These are phyloP conservation scores for Aspergillus nomiae DNA, from an alignment of 2,329 filamentous ascomycete species.

Conservation along the genomic window DNA sequence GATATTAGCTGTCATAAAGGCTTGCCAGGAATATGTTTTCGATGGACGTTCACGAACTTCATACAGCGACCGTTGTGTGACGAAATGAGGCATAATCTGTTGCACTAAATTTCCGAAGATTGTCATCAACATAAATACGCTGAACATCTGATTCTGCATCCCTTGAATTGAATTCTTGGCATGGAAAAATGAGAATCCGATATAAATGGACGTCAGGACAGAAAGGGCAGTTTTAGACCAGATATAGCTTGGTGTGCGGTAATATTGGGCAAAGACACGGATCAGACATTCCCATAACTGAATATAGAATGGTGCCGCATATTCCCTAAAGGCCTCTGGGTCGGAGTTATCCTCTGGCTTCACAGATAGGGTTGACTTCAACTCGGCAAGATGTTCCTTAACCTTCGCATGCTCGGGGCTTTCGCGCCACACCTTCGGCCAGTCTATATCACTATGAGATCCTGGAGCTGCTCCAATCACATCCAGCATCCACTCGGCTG, in stretches of 20 bases:
- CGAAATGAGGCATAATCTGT: constrained; percentile 61
- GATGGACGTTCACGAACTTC: constrained; percentile 62
- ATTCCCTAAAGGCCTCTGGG: constrained; percentile 68
- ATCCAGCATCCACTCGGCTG: constrained; percentile 73
- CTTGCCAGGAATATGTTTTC: constrained; percentile 74
- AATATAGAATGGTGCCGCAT: constrained; percentile 70
- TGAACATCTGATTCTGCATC: constrained; percentile 86
- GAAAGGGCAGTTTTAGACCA: constrained; percentile 77
- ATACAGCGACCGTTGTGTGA: constrained; percentile 59
- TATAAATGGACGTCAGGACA: constrained; percentile 67
- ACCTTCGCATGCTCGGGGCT: constrained; percentile 59
- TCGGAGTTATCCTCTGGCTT: constrained; percentile 45
- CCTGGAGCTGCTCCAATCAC: constrained; percentile 63
- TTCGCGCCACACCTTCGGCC: constrained; percentile 64
- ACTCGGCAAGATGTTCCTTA: constrained; percentile 56
- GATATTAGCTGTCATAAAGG: constrained; percentile 70
- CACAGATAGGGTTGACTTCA: constrained; percentile 44
- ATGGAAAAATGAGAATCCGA: constrained; percentile 79
- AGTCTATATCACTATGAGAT: constrained; percentile 62
- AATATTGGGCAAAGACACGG: constrained; percentile 87
- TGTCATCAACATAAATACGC: constrained; percentile 80
- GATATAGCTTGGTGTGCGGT: constrained; percentile 85
- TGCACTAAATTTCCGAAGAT: constrained; percentile 66
- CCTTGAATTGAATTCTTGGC: constrained; percentile 74
- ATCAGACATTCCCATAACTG: constrained; percentile 70